Percentiles rank a stretch among this genome's conserved stretches.
These are phyloP conservation scores for Ajuga chamaepitys DNA, from an alignment of 257 asterid genomes.

Conservation along the genomic window DNA sequence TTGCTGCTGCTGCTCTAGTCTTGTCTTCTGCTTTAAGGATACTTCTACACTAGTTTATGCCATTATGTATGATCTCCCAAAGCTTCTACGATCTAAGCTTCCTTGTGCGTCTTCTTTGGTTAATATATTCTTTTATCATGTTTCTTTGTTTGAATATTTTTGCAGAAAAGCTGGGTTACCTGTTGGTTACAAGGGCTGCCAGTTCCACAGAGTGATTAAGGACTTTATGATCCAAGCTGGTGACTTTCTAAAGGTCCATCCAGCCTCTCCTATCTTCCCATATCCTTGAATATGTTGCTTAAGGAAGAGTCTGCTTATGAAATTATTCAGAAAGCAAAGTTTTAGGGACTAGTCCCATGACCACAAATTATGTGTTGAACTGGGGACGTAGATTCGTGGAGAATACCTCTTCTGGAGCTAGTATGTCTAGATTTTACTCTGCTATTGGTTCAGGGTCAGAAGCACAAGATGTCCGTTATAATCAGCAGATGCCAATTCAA, in stretches of 20 bases:
- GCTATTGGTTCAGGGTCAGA: neutral
- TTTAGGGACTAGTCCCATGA: neutral
- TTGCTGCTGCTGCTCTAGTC: neutral
- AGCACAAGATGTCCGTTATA: neutral
- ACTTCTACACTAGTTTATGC: neutral
- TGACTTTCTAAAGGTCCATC: slow-evolving; percentile 80
- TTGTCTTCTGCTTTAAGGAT: neutral
- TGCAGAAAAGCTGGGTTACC: slow-evolving; percentile 85
- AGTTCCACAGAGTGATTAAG: slow-evolving; percentile 90
- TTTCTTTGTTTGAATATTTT: slow-evolving; percentile 19
- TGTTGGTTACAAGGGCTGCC: slow-evolving; percentile 84
- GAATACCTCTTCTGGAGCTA: neutral
- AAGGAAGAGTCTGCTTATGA: neutral
- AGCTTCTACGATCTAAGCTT: neutral
- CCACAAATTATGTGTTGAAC: neutral
- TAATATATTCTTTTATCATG: neutral
- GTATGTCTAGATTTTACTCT: neutral
- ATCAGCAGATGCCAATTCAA: neutral
- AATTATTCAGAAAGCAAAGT: neutral
- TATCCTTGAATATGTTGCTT: neutral
- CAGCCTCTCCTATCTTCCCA: neutral
- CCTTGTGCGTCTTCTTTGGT: neutral
- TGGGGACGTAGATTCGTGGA: neutral
- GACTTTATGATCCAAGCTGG: slow-evolving; percentile 98
- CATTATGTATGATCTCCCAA: neutral